Conservation (phyloP, 2,329 filamentous ascomycete genomes). For the Sordariomycetes sp. region DNA sequence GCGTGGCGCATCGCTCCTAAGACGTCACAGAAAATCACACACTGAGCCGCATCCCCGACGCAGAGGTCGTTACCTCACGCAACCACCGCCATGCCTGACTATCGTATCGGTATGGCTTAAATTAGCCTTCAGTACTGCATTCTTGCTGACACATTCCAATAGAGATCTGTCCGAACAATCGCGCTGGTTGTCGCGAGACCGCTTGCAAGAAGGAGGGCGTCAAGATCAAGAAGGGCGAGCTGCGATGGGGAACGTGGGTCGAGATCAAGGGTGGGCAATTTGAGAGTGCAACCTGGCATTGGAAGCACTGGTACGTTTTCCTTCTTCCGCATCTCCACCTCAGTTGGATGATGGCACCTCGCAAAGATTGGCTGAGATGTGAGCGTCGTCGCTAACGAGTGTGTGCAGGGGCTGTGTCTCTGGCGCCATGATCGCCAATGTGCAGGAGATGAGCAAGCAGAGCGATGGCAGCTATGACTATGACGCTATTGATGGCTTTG, state of each 20-base stretch:
- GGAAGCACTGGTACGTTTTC: conserved; percentile 72
- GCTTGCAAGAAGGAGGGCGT: conserved; percentile 60
- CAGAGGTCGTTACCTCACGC: too few species aligned
- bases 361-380: too few species aligned
- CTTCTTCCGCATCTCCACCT: too few species aligned
- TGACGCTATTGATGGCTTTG: conserved; percentile 69
- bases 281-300: conserved; percentile 58
- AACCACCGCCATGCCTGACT: conserved; percentile 29
- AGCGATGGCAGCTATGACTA: conserved; percentile 44
- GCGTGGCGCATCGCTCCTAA: too few species aligned
- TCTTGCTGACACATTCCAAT: too few species aligned
- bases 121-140: too few species aligned
- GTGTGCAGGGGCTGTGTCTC: conserved; percentile 91
- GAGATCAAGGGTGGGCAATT: conserved; percentile 30
- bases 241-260: conserved; percentile 70
- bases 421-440: conserved; percentile 59
- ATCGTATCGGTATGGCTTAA: conserved; percentile 41
- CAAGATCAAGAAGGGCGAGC: conserved; percentile 72
- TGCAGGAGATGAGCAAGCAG: conserved; percentile 46
- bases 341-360: too few species aligned
- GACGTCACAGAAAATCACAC: neutral
- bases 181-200: conserved; percentile 64
- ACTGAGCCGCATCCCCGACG: too few species aligned
- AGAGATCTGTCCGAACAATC: conserved; percentile 65
- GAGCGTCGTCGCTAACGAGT: too few species aligned